These are phyloP conservation scores for Rhizomucor pusillus DNA, from an alignment of 371 early-diverging fungal genomes.

Conservation along the genomic window DNA sequence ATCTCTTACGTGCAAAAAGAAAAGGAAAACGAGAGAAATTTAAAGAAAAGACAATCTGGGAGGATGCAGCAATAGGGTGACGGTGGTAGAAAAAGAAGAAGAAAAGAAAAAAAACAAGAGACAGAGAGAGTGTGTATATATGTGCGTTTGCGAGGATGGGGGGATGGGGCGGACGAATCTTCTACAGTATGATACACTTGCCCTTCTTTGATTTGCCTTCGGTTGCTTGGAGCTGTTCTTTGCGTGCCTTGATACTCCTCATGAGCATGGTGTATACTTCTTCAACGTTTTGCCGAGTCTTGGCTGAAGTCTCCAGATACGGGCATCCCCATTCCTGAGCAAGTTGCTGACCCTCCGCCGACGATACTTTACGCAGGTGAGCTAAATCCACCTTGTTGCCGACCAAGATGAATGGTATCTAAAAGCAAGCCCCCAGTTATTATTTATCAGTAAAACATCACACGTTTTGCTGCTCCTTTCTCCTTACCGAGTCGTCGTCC, in stretches of 20 bases:
- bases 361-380: slow-evolving; percentile 63
- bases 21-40: too few relatives aligned
- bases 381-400: slow-evolving; percentile 86
- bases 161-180: not conserved
- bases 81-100: too few relatives aligned
- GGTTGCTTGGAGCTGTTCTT: slow-evolving; percentile 20
- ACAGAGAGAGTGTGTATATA: too few relatives aligned
- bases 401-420: slow-evolving; percentile 78
- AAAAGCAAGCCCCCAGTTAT: not conserved
- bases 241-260: slow-evolving; percentile 36
- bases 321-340: slow-evolving; percentile 78
- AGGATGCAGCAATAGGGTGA: too few relatives aligned
- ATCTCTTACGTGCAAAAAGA: too few relatives aligned
- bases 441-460: not conserved
- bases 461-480: not conserved
- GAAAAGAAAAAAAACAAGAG: too few relatives aligned
- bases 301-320: slow-evolving; percentile 83
- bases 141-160: too few relatives aligned
- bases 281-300: slow-evolving; percentile 80
- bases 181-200: slow-evolving; percentile 20
- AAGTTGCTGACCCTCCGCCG: slow-evolving; percentile 60
- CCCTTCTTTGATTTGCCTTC: slow-evolving; percentile 25
- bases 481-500: slow-evolving; percentile 68
- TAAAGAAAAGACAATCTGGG: too few relatives aligned
- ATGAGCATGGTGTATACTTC: slow-evolving; percentile 73